These are phyloP conservation scores for Conringia planisiliqua DNA, from an alignment of 345 rosid genomes.

Conservation along the genomic window DNA sequence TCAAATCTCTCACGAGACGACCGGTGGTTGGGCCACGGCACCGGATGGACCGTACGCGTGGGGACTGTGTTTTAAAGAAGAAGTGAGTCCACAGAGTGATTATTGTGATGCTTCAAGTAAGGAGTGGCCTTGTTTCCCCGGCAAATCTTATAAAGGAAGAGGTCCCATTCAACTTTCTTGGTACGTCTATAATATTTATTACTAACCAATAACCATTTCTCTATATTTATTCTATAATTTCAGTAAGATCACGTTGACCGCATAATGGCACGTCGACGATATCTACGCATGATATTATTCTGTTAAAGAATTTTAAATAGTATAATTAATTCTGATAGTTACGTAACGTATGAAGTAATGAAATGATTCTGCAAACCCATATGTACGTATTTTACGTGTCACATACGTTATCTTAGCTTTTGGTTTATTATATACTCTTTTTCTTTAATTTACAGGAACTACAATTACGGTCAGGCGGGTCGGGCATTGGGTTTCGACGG, in stretches of 20 bases:
- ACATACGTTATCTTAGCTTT: too few species aligned
- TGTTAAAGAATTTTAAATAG: background rate
- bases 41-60: constrained; percentile 67
- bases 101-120: constrained; percentile 40
- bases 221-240: background rate
- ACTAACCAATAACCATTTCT: background rate
- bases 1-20: constrained; percentile 68
- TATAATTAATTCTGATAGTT: background rate
- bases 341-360: background rate
- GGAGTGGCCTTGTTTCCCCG: constrained; percentile 50
- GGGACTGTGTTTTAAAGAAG: constrained; percentile 59
- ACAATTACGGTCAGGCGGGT: constrained; percentile 57
- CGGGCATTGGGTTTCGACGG: constrained; percentile 40
- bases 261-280: background rate
- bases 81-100: constrained; percentile 41
- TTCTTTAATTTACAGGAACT: constrained; percentile 35
- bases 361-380: background rate
- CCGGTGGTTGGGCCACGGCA: constrained; percentile 56
- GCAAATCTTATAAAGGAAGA: constrained; percentile 55
- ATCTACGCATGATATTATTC: background rate
- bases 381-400: background rate
- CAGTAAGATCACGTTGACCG: background rate
- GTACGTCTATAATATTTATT: constrained; percentile 26
- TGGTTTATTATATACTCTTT: background rate
- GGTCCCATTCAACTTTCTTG: constrained; percentile 59